A percentile compares a stretch with the other conserved stretches of the same genome.
Evolutionary conservation across 2,329 filamentous ascomycete species (phyloP).

Genomic region (Botryotinia narcissicola): DNA sequence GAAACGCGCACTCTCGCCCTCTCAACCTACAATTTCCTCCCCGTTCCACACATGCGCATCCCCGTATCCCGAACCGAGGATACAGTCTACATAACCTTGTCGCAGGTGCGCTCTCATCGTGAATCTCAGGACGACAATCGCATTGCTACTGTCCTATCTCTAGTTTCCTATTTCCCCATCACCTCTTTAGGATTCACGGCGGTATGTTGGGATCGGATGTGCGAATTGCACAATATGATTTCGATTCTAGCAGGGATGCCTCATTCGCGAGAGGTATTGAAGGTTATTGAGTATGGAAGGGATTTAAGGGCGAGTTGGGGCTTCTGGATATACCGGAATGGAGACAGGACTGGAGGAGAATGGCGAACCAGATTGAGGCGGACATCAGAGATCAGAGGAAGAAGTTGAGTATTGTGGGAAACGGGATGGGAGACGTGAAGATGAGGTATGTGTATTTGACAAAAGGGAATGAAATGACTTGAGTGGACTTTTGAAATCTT

Average conservation of each 20-base stretch:
- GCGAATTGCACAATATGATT: neutral
- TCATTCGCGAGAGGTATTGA: neutral
- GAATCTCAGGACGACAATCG: neutral
- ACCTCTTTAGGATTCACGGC: neutral
- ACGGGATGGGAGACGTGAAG: neutral
- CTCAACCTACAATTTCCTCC: neutral
- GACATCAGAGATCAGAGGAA: neutral
- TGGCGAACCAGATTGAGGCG: neutral
- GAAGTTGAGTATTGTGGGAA: neutral
- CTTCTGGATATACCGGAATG: neutral
- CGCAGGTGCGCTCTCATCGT: no score
- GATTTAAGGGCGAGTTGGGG: neutral
- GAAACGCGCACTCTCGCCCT: constrained; percentile 6
- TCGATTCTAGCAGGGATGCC: neutral
- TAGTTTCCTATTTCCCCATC: neutral
- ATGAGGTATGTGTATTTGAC: constrained; percentile 3
- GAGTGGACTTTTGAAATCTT: neutral
- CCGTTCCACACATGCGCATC: neutral
- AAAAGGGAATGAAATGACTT: neutral
- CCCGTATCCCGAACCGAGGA: neutral
- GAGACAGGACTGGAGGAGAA: neutral
- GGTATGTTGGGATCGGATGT: neutral
- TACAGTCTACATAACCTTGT: neutral
- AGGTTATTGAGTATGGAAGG: neutral
- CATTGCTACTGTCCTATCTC: neutral